Conservation (phyloP, 2,329 filamentous ascomycete species). For the Trichophyton equinum region DNA sequence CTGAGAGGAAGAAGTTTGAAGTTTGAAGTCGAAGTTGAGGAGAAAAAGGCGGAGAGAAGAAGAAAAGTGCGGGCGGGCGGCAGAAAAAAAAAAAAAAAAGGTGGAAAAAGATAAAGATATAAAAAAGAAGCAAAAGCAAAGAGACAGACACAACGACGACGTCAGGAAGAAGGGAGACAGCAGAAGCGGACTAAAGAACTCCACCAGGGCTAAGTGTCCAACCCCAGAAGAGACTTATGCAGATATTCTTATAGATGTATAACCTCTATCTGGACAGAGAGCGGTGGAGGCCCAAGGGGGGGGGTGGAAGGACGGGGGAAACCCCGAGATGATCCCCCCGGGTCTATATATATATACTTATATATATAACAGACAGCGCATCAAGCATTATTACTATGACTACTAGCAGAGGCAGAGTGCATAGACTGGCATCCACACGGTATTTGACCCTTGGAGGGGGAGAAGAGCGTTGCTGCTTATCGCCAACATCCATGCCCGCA, state of each 20-base stretch:
- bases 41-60: constrained; percentile 5
- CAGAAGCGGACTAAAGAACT: background rate
- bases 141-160: no score
- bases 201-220: background rate
- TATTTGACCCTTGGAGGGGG: background rate
- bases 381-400: no score
- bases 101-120: background rate
- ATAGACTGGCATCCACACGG: background rate
- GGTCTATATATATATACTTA: background rate
- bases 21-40: background rate
- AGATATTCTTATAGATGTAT: background rate
- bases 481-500: background rate
- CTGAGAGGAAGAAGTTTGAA: background rate
- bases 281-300: background rate
- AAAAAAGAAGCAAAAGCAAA: background rate
- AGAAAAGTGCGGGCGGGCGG: constrained; percentile 1
- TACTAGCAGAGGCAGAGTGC: no score
- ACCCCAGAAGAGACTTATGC: background rate
- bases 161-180: background rate
- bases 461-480: background rate
- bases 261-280: background rate
- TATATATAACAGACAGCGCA: background rate
- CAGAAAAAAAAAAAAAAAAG: background rate
- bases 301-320: background rate
- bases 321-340: background rate